A percentile compares a stretch with the other conserved stretches of the same genome.
Evolutionary conservation across 2,329 filamentous ascomycete species (phyloP).

Genomic region (Rutstroemia sp.): DNA sequence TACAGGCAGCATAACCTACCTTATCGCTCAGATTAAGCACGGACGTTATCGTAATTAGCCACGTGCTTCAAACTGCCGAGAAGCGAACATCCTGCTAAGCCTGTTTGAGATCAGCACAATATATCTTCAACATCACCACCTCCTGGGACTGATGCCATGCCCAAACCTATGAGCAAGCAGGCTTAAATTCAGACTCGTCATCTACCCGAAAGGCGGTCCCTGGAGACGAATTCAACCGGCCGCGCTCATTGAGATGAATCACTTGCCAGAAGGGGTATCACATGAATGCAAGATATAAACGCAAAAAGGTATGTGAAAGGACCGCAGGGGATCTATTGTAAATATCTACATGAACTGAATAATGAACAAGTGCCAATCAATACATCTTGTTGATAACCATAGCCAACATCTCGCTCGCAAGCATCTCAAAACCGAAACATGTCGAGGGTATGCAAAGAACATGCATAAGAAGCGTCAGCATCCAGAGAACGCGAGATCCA

Average conservation of each 20-base stretch:
- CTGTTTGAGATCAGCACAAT: no score
- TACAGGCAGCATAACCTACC: no score
- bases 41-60: no score
- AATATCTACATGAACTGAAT: constrained; percentile 10
- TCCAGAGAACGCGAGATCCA: constrained; percentile 2
- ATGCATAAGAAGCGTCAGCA: constrained; percentile 2
- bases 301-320: neutral
- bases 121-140: no score
- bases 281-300: neutral
- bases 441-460: constrained; percentile 1
- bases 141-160: no score
- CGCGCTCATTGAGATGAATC: neutral
- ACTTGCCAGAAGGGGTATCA: neutral
- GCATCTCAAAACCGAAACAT: neutral
- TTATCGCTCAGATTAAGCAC: no score
- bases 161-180: no score
- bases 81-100: no score
- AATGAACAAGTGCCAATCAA: neutral
- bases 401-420: neutral
- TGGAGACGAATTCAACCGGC: no score
- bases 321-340: neutral
- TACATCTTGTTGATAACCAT: neutral
- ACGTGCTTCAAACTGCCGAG: no score
- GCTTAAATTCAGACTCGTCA: no score
- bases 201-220: no score